phyloP scores from a whole-genome alignment of 371 early-diverging fungal genomes.

The Rhizopus stolonifer region DNA sequence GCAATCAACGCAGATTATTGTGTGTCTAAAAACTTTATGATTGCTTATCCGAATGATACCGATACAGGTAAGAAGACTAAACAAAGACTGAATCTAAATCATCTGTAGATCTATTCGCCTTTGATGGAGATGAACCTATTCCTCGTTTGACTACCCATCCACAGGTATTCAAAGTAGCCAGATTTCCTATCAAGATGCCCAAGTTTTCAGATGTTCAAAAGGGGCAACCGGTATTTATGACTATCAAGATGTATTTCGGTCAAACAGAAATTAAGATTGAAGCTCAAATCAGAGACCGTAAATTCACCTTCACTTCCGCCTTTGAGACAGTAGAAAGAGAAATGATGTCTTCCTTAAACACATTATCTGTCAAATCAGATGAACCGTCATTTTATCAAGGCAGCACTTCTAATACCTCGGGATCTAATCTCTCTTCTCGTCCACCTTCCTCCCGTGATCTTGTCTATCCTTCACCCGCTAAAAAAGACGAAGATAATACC shows the following conservation, averaged over 20 bases:
- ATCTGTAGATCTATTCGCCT: conserved; percentile 55
- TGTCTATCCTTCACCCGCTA: conserved; percentile 15
- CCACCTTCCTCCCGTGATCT: conserved; percentile 33
- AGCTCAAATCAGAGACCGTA: conserved; percentile 47
- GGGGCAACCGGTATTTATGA: conserved; percentile 47
- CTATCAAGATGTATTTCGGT: conserved; percentile 56
- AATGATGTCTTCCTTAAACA: conserved; percentile 23
- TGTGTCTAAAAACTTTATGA: conserved; percentile 64
- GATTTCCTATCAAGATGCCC: conserved; percentile 55
- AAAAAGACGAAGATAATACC: conserved; percentile 27
- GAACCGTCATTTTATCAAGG: conserved; percentile 3
- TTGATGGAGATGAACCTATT: conserved; percentile 43
- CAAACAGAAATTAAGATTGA: conserved; percentile 55
- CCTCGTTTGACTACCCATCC: conserved; percentile 52
- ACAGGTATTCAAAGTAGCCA: conserved; percentile 45
- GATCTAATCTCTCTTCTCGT: conserved; percentile 28
- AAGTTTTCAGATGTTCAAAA: conserved; percentile 44
- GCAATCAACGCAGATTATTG: conserved; percentile 59
- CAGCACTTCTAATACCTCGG: conserved; percentile 9
- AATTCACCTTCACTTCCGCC: conserved; percentile 50
- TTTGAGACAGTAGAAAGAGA: conserved; percentile 48
- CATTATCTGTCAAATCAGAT: conserved; percentile 29
- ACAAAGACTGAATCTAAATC: too few relatives aligned
- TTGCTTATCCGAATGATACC: conserved; percentile 46
- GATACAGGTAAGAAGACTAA: conserved; percentile 56